phyloP scores from a whole-genome alignment of 2,329 filamentous ascomycete genomes.

The Alternaria rosae region DNA sequence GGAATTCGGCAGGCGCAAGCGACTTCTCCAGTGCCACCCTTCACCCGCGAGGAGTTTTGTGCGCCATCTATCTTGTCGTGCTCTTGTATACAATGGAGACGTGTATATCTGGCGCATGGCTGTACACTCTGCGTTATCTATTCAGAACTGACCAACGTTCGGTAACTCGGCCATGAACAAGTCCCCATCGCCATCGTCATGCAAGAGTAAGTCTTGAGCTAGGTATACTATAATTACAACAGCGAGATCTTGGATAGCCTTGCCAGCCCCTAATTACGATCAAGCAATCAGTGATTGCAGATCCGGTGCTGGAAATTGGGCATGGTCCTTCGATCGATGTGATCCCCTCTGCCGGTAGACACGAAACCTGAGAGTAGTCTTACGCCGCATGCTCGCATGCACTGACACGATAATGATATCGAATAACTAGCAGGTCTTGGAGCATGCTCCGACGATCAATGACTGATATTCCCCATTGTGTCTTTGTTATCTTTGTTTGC shows the following conservation, averaged over 20 bases:
- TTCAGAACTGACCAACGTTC: neutral
- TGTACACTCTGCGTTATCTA: neutral
- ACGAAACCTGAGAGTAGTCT: neutral
- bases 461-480: neutral
- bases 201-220: neutral
- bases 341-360: neutral
- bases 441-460: neutral
- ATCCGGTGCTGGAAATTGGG: neutral
- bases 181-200: neutral
- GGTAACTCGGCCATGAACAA: neutral
- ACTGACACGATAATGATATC: neutral
- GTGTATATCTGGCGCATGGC: neutral
- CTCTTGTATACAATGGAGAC: neutral
- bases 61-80: neutral
- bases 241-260: neutral
- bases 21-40: neutral
- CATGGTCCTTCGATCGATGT: neutral
- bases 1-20: neutral
- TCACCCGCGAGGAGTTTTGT: neutral
- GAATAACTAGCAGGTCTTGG: neutral
- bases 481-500: neutral
- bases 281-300: neutral
- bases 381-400: conserved; percentile 3
- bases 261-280: neutral
- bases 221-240: neutral